phyloP scores from a whole-genome alignment of 2,329 filamentous ascomycete species.

The Drechmeria coniospora region DNA sequence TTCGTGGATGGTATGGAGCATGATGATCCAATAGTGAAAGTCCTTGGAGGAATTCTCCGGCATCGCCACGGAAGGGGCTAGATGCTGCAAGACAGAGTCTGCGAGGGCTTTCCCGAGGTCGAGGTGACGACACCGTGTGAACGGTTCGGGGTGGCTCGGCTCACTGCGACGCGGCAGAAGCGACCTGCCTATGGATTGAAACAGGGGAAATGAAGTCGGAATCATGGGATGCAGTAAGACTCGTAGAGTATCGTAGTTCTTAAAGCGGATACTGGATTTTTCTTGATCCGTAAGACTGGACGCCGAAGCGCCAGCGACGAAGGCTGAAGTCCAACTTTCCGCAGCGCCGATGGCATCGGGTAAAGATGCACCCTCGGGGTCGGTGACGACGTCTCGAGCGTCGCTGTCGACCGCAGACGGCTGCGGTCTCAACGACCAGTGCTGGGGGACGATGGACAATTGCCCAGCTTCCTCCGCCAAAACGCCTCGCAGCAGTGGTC shows the following conservation, averaged over 20 bases:
- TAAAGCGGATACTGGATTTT: slow-evolving; percentile 27
- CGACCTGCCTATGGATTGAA: slow-evolving; percentile 72
- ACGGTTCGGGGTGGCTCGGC: slow-evolving; percentile 39
- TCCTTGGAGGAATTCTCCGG: slow-evolving; percentile 40
- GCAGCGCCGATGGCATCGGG: slow-evolving; percentile 16
- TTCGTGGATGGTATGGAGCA: slow-evolving; percentile 62
- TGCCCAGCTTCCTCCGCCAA: slow-evolving; percentile 75
- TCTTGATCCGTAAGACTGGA: slow-evolving; percentile 25
- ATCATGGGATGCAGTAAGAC: slow-evolving; percentile 67
- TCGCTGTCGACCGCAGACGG: slow-evolving; percentile 10
- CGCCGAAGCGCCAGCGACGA: slow-evolving; percentile 8
- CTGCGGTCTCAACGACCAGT: slow-evolving; percentile 35
- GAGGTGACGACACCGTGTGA: slow-evolving; percentile 35
- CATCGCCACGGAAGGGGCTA: slow-evolving; percentile 32
- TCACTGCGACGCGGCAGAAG: slow-evolving; percentile 56
- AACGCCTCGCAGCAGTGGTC: slow-evolving; percentile 61
- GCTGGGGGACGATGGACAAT: slow-evolving; percentile 54
- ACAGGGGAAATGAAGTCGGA: slow-evolving; percentile 66
- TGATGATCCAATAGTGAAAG: slow-evolving; percentile 69
- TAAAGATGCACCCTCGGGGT: slow-evolving; percentile 15
- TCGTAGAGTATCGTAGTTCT: slow-evolving; percentile 66
- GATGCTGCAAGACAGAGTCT: slow-evolving; percentile 50
- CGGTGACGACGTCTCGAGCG: slow-evolving; percentile 8
- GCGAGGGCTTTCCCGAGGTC: slow-evolving; percentile 52
- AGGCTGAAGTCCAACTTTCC: slow-evolving; percentile 12